phyloP scores from a whole-genome alignment of 2,329 filamentous ascomycete species.

The Lithohypha guttulata region DNA sequence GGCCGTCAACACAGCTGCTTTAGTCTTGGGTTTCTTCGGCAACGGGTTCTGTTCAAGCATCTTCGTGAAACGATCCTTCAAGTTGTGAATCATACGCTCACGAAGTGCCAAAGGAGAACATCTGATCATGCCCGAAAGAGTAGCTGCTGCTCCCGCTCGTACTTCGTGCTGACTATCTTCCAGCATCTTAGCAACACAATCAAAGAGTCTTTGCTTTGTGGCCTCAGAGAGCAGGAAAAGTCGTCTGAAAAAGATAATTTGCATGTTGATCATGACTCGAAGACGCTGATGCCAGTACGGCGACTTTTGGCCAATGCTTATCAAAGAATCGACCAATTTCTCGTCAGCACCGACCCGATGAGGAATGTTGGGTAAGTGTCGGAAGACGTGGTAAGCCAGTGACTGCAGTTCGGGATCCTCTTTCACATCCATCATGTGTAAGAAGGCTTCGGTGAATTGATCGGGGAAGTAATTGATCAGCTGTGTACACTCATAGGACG shows the following conservation, averaged over 20 bases:
- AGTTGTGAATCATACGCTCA: conserved; percentile 60
- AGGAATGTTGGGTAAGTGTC: conserved; percentile 89
- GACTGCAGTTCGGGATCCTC: conserved; percentile 93
- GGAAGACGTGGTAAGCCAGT: conserved; percentile 91
- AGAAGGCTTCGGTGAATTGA: conserved; percentile 77
- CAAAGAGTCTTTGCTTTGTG: conserved; percentile 72
- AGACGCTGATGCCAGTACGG: conserved; percentile 91
- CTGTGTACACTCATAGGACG: conserved; percentile 84
- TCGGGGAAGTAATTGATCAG: conserved; percentile 84
- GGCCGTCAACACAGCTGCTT: conserved; percentile 26
- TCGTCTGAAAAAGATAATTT: conserved; percentile 94
- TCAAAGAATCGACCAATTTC: conserved; percentile 72
- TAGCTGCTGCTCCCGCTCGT: conserved; percentile 81
- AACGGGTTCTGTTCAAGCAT: conserved; percentile 76
- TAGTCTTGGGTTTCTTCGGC: conserved; percentile 51
- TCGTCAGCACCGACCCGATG: conserved; percentile 78
- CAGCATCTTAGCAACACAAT: conserved; percentile 92
- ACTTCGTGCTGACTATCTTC: conserved; percentile 87
- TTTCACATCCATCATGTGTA: conserved; percentile 99
- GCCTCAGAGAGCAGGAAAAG: conserved; percentile 70
- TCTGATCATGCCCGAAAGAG: conserved; percentile 92
- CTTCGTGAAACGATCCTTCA: conserved; percentile 69
- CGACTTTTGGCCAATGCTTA: conserved; percentile 75
- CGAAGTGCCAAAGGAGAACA: conserved; percentile 79
- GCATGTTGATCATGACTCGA: conserved; percentile 92